Percentiles rank a stretch among this genome's conserved stretches.
Evolutionary conservation across 2,329 filamentous ascomycete species (phyloP).

Genomic region (Neonectria sp.): DNA sequence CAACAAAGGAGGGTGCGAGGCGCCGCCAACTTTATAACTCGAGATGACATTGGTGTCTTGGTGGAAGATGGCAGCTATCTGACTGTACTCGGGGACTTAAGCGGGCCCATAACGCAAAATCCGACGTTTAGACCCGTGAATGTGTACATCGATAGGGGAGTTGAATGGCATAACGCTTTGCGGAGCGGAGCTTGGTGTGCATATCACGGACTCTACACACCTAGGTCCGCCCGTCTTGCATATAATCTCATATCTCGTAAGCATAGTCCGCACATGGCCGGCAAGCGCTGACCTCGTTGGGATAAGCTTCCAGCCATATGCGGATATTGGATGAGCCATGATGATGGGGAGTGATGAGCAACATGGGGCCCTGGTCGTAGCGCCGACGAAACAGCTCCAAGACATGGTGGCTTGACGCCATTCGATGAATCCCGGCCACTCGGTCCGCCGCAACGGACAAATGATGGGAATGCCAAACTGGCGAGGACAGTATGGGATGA

Average conservation of each 20-base stretch:
- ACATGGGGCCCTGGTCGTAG: slow-evolving; percentile 2
- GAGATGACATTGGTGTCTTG: slow-evolving; percentile 9
- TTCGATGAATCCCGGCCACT: slow-evolving; percentile 22
- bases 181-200: slow-evolving; percentile 30
- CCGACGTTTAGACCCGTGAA: slow-evolving; percentile 31
- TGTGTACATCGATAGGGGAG: slow-evolving; percentile 16
- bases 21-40: slow-evolving; percentile 40
- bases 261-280: slow-evolving; percentile 38
- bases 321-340: slow-evolving; percentile 35
- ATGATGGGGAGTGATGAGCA: slow-evolving; percentile 23
- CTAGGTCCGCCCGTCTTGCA: slow-evolving; percentile 38
- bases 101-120: slow-evolving; percentile 38
- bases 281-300: slow-evolving; percentile 39
- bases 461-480: not conserved
- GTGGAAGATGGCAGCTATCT: slow-evolving; percentile 20
- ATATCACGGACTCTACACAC: slow-evolving; percentile 41
- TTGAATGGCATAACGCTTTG: slow-evolving; percentile 42
- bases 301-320: slow-evolving; percentile 32
- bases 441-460: slow-evolving; percentile 39
- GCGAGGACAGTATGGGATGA: slow-evolving; percentile 10
- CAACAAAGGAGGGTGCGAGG: slow-evolving; percentile 24
- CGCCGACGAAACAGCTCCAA: slow-evolving; percentile 12
- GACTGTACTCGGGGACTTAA: slow-evolving; percentile 39
- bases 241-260: slow-evolving; percentile 41
- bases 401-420: slow-evolving; percentile 28